Conservation (phyloP, 192 early-diverging fungal genomes). For the Gorgonomyces haynaldii region DNA sequence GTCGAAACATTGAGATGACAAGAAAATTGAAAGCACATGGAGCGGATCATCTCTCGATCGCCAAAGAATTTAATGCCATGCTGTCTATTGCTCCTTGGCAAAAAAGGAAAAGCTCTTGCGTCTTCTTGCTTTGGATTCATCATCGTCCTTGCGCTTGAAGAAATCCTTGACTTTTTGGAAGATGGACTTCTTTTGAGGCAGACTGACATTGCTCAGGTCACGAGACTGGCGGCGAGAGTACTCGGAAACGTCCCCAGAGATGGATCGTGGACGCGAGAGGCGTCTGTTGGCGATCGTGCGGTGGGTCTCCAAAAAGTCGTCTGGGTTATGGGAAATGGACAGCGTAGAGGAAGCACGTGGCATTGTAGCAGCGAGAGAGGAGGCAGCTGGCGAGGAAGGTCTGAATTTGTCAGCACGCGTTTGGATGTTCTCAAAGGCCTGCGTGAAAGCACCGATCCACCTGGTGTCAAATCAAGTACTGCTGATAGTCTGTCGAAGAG, state of each 20-base stretch:
- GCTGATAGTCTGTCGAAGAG: conserved; percentile 20
- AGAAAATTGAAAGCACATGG: background rate
- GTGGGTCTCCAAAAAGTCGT: conserved; percentile 5
- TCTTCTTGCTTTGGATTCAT: too few species aligned
- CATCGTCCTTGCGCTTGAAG: too few species aligned
- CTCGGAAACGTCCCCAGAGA: background rate
- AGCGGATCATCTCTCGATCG: too few species aligned
- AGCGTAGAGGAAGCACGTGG: too few species aligned
- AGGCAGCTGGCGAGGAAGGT: background rate
- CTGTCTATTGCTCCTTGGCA: too few species aligned
- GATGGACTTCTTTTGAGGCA: background rate
- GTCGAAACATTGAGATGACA: background rate
- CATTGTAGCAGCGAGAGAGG: background rate
- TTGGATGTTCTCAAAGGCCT: conserved; percentile 5
- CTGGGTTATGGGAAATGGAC: conserved; percentile 1
- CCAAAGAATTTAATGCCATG: too few species aligned
- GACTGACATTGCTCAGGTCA: background rate
- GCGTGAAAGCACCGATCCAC: conserved; percentile 17
- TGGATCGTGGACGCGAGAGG: background rate
- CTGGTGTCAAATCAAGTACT: conserved; percentile 49
- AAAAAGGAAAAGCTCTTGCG: too few species aligned
- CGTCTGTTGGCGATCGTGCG: background rate
- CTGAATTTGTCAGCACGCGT: background rate
- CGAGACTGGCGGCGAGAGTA: background rate
- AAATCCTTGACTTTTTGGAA: conserved; percentile 5